Conservation (phyloP, 148 eudicot genomes). For the Chenopodium berlandieri region DNA sequence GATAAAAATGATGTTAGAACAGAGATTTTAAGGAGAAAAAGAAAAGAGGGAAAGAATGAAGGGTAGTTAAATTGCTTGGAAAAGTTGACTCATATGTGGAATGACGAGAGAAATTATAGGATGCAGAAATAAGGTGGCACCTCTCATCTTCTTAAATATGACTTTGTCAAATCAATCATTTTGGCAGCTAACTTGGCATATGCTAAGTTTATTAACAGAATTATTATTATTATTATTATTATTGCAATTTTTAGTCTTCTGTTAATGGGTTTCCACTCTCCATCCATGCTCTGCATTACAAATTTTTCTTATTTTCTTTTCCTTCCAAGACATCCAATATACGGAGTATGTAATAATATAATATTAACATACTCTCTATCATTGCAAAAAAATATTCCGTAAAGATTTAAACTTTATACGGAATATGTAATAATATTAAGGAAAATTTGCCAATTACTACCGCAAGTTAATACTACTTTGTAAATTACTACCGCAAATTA, state of each 20-base stretch:
- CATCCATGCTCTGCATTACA: background rate
- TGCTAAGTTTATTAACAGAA: constrained; percentile 13
- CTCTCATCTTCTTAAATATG: constrained; percentile 1
- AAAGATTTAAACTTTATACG: too few relatives aligned
- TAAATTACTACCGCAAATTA: too few relatives aligned
- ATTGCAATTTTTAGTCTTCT: constrained; percentile 11
- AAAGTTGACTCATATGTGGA: constrained; percentile 18
- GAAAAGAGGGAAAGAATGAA: background rate
- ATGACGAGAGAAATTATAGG: constrained; percentile 25
- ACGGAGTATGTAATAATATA: too few relatives aligned
- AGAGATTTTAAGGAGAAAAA: constrained; percentile 8
- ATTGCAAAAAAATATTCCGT: too few relatives aligned
- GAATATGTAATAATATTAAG: too few relatives aligned
- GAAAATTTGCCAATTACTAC: too few relatives aligned
- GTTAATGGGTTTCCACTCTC: constrained; percentile 10
- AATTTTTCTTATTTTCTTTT: background rate
- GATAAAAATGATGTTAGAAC: background rate
- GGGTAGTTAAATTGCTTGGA: constrained; percentile 6
- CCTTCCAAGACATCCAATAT: too few relatives aligned
- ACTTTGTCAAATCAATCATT: constrained; percentile 1
- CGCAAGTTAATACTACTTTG: too few relatives aligned
- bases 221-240: background rate
- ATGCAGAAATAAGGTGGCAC: constrained; percentile 21
- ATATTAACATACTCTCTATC: too few relatives aligned
- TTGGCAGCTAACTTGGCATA: too few relatives aligned